Conservation (phyloP, 441 rosid species). For the Pelargonium myrrhifolium region DNA sequence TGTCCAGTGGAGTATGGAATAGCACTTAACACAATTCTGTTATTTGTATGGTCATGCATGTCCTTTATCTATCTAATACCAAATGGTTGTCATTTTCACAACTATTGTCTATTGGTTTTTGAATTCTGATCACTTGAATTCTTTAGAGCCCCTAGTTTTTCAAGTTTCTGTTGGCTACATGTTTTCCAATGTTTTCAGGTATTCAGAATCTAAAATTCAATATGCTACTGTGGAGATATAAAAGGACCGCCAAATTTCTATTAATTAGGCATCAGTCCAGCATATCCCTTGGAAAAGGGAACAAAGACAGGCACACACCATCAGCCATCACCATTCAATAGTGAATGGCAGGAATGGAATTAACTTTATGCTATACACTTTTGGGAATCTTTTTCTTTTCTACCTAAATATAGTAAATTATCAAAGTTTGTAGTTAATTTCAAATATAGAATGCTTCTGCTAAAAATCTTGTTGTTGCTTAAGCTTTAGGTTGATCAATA, state of each 20-base stretch:
- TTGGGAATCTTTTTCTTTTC: background rate
- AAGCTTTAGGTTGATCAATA: too few relatives aligned
- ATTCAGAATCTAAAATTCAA: slow-evolving; percentile 1
- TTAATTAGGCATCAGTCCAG: background rate
- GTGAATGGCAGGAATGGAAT: background rate
- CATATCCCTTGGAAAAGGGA: background rate
- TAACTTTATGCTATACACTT: background rate
- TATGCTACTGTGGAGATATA: background rate
- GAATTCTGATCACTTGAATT: background rate
- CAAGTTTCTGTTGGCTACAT: background rate
- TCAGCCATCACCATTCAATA: background rate
- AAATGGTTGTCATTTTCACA: slow-evolving; percentile 3
- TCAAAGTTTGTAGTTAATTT: background rate
- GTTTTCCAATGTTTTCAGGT: slow-evolving; percentile 1
- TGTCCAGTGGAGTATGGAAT: background rate
- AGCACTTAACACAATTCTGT: background rate
- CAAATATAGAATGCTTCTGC: too few relatives aligned
- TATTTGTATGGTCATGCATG: background rate
- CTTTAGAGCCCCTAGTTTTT: slow-evolving; percentile 7
- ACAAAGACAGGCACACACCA: background rate
- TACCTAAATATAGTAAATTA: background rate
- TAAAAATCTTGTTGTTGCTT: too few relatives aligned
- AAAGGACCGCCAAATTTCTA: background rate
- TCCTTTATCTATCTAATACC: background rate
- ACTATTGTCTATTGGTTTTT: slow-evolving; percentile 1